phyloP scores from a whole-genome alignment of 2,329 filamentous ascomycete genomes.

The Sarocladiaceae sp. region DNA sequence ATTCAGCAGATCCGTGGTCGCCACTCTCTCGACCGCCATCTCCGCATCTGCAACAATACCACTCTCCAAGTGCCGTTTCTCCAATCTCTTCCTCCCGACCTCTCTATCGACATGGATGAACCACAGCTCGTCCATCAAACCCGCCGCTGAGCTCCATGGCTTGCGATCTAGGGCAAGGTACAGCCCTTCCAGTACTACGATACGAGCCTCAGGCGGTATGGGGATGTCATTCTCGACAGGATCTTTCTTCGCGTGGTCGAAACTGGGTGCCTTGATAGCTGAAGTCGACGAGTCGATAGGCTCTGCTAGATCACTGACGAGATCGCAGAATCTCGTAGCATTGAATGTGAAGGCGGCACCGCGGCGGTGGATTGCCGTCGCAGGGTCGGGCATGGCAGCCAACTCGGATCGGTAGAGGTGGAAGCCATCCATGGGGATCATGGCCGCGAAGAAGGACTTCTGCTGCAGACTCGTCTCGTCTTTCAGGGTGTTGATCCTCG shows the following conservation, averaged over 20 bases:
- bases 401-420: constrained; percentile 6
- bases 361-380: background rate
- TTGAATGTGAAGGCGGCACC: constrained; percentile 8
- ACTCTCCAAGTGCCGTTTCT: constrained; percentile 69
- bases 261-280: constrained; percentile 72
- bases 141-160: constrained; percentile 61
- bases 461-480: too few species aligned
- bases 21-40: constrained; percentile 64
- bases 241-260: constrained; percentile 77
- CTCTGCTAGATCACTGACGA: too few species aligned
- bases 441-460: too few species aligned
- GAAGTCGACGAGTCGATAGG: constrained; percentile 45
- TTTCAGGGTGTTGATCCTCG: too few species aligned
- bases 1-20: constrained; percentile 86
- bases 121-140: constrained; percentile 69
- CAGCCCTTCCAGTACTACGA: constrained; percentile 73
- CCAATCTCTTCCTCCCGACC: constrained; percentile 63
- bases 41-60: constrained; percentile 67
- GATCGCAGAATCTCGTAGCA: too few species aligned
- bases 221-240: constrained; percentile 63
- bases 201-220: constrained; percentile 53
- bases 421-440: constrained; percentile 10
- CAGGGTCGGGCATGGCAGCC: background rate
- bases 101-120: constrained; percentile 71
- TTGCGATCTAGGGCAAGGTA: constrained; percentile 62